Evolutionary conservation across 495 filamentous ascomycete species (phyloP).

Genomic region (Podospora australis): DNA sequence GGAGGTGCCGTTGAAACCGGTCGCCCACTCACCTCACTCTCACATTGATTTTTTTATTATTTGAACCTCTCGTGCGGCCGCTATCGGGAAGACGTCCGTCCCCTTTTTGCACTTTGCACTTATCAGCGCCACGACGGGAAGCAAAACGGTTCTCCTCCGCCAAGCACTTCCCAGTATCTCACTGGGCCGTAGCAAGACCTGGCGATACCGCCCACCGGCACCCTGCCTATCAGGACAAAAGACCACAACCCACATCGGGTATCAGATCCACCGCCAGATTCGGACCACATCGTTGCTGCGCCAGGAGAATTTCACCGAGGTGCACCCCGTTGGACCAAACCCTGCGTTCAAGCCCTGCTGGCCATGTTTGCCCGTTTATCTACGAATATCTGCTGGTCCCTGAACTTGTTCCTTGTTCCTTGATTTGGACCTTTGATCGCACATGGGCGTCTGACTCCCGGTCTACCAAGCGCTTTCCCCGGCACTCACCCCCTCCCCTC

Average conservation of each 20-base stretch:
- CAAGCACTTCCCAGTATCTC: conserved; percentile 7
- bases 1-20: too few relatives aligned
- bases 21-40: conserved; percentile 1
- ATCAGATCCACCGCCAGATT: conserved; percentile 27
- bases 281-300: conserved; percentile 17
- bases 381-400: conserved; percentile 19
- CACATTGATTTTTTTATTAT: too few relatives aligned
- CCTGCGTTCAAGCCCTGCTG: conserved; percentile 7
- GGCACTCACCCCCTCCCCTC: conserved; percentile 2
- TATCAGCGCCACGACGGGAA: conserved; percentile 28
- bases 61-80: conserved; percentile 2
- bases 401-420: conserved; percentile 15
- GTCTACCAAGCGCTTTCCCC: conserved; percentile 8
- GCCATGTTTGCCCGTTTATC: conserved; percentile 23
- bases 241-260: conserved; percentile 11
- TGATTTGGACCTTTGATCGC: conserved; percentile 13
- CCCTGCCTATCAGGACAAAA: conserved; percentile 24
- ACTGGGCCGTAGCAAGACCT: conserved; percentile 14
- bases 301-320: conserved; percentile 24
- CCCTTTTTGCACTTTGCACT: conserved; percentile 6
- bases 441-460: conserved; percentile 21
- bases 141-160: conserved; percentile 15
- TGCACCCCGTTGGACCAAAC: conserved; percentile 12
- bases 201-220: conserved; percentile 17
- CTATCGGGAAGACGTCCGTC: conserved; percentile 6